A percentile compares a stretch with the other conserved stretches of the same genome.
Conservation (phyloP, 805 yeast species). For the Candida nanaspora region DNA sequence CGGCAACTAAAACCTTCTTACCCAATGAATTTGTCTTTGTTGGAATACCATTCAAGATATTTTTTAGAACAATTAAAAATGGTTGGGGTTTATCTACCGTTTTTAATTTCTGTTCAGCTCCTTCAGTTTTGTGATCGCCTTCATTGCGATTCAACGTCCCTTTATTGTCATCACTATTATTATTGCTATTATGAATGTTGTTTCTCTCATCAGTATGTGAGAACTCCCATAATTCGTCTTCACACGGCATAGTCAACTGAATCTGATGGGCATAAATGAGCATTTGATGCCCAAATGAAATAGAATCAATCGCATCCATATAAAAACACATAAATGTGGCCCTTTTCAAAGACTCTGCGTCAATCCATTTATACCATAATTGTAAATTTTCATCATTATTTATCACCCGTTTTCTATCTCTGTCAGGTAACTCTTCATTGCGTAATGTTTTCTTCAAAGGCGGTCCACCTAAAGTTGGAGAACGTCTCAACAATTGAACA, state of each 20-base stretch:
- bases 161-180: too few relatives aligned
- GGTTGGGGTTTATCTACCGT: conserved; percentile 32
- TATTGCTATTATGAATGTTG: too few relatives aligned
- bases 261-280: conserved; percentile 52
- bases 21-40: conserved; percentile 51
- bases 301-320: conserved; percentile 72
- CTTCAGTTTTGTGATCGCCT: too few relatives aligned
- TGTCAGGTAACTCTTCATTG: too few relatives aligned
- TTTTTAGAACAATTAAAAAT: conserved; percentile 53
- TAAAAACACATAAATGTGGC: conserved; percentile 77
- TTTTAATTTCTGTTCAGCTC: too few relatives aligned
- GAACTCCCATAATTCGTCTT: conserved; percentile 50
- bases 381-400: conserved; percentile 5
- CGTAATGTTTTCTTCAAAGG: conserved; percentile 31
- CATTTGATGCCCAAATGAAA: conserved; percentile 68
- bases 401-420: too few relatives aligned
- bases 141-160: too few relatives aligned
- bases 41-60: conserved; percentile 45
- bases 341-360: conserved; percentile 70
- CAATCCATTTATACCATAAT: conserved; percentile 65
- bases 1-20: conserved; percentile 58
- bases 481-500: conserved; percentile 67
- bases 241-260: conserved; percentile 55
- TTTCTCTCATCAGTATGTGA: conserved; percentile 1
- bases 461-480: conserved; percentile 70